Conservation (phyloP, 805 yeast species). For the Pichia manshurica region DNA sequence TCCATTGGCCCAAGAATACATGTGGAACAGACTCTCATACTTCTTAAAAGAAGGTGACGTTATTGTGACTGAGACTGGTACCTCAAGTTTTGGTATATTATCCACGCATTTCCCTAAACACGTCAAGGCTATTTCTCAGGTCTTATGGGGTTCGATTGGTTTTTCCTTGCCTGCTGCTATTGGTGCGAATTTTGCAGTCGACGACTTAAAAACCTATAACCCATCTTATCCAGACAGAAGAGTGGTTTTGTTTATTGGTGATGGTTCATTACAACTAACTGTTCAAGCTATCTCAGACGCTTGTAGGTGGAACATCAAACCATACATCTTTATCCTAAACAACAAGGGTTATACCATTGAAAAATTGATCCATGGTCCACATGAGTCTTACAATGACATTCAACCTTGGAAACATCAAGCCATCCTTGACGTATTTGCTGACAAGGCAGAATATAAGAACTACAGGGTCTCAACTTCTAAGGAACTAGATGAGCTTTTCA, state of each 20-base stretch:
- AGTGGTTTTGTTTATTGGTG: slow-evolving; percentile 66
- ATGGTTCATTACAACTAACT: slow-evolving; percentile 70
- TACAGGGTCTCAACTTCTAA: slow-evolving; percentile 49
- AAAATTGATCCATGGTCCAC: slow-evolving; percentile 65
- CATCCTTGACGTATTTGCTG: slow-evolving; percentile 55
- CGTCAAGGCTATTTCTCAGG: slow-evolving; percentile 65
- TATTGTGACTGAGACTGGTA: slow-evolving; percentile 67
- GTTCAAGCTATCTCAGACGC: slow-evolving; percentile 69
- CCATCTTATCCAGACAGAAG: slow-evolving; percentile 35
- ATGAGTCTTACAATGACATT: slow-evolving; percentile 59
- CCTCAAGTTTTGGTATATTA: slow-evolving; percentile 67
- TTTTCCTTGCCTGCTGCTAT: slow-evolving; percentile 60
- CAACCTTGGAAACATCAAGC: slow-evolving; percentile 64
- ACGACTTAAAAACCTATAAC: slow-evolving; percentile 31
- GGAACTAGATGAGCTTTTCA: slow-evolving; percentile 49
- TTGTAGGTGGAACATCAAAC: slow-evolving; percentile 60
- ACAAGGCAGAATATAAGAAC: slow-evolving; percentile 47
- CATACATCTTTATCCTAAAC: slow-evolving; percentile 64
- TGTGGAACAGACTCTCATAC: slow-evolving; percentile 59
- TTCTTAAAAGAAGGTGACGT: slow-evolving; percentile 65
- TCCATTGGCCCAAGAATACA: slow-evolving; percentile 55
- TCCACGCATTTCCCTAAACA: slow-evolving; percentile 59
- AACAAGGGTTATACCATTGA: slow-evolving; percentile 74
- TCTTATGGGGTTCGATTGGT: slow-evolving; percentile 73
- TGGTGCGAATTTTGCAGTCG: slow-evolving; percentile 63